Evolutionary conservation across 2,329 filamentous ascomycete genomes (phyloP).

Genomic region (Neurospora crassa): DNA sequence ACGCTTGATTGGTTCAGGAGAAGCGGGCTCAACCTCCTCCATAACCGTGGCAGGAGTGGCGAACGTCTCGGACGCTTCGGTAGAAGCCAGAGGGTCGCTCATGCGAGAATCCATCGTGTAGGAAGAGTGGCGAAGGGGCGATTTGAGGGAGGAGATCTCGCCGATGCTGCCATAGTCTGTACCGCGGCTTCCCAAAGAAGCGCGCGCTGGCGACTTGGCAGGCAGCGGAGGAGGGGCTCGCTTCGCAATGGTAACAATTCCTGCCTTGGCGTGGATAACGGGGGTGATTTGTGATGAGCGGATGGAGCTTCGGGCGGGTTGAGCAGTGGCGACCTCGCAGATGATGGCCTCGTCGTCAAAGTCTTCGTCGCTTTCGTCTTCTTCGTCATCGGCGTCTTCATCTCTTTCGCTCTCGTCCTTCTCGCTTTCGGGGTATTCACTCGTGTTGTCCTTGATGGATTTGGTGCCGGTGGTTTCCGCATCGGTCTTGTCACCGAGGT

Average conservation of each 20-base stretch:
- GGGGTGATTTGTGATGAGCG: slow-evolving; percentile 57
- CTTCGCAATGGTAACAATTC: slow-evolving; percentile 78
- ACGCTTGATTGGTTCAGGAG: slow-evolving; percentile 5
- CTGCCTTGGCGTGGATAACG: slow-evolving; percentile 62
- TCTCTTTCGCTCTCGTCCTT: slow-evolving; percentile 22
- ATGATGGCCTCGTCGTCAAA: slow-evolving; percentile 57
- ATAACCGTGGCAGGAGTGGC: background rate
- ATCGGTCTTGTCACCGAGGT: background rate
- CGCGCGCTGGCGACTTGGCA: slow-evolving; percentile 61
- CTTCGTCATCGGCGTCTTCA: slow-evolving; percentile 32
- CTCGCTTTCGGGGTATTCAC: slow-evolving; percentile 20
- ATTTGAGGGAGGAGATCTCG: slow-evolving; percentile 43
- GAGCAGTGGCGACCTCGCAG: slow-evolving; percentile 53
- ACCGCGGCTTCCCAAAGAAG: slow-evolving; percentile 36
- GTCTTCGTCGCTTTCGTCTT: slow-evolving; percentile 38
- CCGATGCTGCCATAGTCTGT: slow-evolving; percentile 16
- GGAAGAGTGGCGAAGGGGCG: slow-evolving; percentile 43
- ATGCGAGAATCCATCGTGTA: slow-evolving; percentile 17
- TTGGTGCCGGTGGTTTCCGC: slow-evolving; percentile 17
- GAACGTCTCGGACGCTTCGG: slow-evolving; percentile 6
- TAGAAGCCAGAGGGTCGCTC: slow-evolving; percentile 5
- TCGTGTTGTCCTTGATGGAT: slow-evolving; percentile 16
- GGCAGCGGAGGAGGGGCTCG: slow-evolving; percentile 70
- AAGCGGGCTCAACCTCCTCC: background rate
- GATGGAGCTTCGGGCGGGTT: slow-evolving; percentile 47